phyloP scores from a whole-genome alignment of 257 asterid species.

The Fraxinus excelsior region DNA sequence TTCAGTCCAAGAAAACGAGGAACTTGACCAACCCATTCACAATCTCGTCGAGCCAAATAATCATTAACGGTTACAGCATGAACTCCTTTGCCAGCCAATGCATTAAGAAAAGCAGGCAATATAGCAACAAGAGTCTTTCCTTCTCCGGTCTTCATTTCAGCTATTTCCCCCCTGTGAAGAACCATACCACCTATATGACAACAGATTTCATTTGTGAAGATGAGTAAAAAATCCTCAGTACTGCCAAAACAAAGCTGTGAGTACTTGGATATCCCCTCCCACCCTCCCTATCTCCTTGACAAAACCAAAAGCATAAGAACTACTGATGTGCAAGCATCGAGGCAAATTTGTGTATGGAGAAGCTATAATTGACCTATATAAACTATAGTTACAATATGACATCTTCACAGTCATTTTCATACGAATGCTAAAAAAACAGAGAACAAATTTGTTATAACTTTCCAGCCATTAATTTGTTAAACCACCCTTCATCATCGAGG shows the following conservation, averaged over 20 bases:
- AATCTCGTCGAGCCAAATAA: conserved; percentile 94
- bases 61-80: conserved; percentile 94
- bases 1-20: conserved; percentile 96
- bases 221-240: not conserved
- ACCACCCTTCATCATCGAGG: conserved; percentile 38
- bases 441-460: conserved; percentile 10
- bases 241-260: not conserved
- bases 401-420: conserved; percentile 35
- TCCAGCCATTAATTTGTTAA: conserved; percentile 36
- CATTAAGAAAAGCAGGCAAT: conserved; percentile 91
- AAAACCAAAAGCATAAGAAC: conserved; percentile 4
- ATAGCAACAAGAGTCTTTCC: conserved; percentile 98
- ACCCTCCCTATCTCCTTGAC: conserved; percentile 10
- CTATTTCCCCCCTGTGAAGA: conserved; percentile 97
- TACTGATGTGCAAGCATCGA: not conserved
- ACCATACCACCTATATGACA: conserved; percentile 77
- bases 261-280: not conserved
- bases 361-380: conserved; percentile 20
- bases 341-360: not conserved
- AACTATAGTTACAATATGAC: conserved; percentile 20
- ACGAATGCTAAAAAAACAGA: conserved; percentile 24
- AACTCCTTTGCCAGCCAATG: conserved; percentile 91
- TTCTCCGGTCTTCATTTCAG: conserved; percentile 99
- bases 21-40: conserved; percentile 99
- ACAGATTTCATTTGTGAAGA: conserved; percentile 10